Evolutionary conservation across 352 stramenopile genomes (phyloP), one percentile per base, ranked within the genome.

Genomic region (Phytophthora foliorum): DNA sequence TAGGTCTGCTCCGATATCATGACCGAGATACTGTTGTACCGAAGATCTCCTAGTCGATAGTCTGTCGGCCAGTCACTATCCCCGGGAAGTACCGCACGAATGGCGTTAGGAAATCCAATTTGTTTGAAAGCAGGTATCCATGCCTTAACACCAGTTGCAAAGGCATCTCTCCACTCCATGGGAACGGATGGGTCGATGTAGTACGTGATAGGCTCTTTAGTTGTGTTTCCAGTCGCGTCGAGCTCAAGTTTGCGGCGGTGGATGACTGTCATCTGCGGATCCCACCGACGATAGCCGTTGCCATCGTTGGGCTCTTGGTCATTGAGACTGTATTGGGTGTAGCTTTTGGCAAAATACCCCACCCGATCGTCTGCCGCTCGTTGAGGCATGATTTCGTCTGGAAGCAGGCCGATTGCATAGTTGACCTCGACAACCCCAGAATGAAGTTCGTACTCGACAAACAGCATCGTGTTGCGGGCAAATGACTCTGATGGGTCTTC

Each of bases 101-200:
- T 92, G 8, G 89, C 89, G 10, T 91, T 72, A 1, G 78, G 69
- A 38, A 95, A 88, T 0, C 89, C 89, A 27, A 92, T 86, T 10
- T 60, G 77, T 36, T 94, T 74, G 62, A 97, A 97, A 10, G 91
- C 88, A 2, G 82, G 77, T 10, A 74, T 65, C 89, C 91, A 97
- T n/a, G 78, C 81, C n/a, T 85, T 66, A 2, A 97, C 84, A 13
- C 89, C 89, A 25, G 68, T 63, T 14, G 59, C 78, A 51, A 97
- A 88, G 3, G 79, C 77, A 24, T 80, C 31, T 11, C 81, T 77
- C 87, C 88, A 97, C 29, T 88, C 77, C 29, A 42, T 29, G 0
- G 90, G 91, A 3, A 97, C 86, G 0, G 86, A 94, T 11, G 90
- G 88, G 57, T 97, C 91, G 49, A 97, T 93, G 57, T 94, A 89